Evolutionary conservation across 2,329 filamentous ascomycete genomes (phyloP).

Genomic region (Aspergillus proliferans): DNA sequence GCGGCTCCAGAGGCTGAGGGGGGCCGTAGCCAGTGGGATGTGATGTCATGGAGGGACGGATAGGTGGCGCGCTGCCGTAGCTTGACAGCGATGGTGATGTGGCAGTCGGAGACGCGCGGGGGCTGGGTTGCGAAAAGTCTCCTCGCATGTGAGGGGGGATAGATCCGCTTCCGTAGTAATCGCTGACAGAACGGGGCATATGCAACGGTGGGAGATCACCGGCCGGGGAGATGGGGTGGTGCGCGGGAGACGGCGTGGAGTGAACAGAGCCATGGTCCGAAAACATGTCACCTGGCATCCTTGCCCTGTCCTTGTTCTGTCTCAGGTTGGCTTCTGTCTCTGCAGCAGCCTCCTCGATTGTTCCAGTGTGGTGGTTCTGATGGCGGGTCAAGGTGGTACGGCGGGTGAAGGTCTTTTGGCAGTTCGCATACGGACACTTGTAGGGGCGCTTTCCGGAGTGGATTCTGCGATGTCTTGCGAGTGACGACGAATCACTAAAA

Average conservation of each 20-base stretch:
- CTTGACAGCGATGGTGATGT: constrained; percentile 60
- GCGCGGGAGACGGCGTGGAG: constrained; percentile 74
- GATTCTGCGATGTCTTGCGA: constrained; percentile 87
- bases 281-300: constrained; percentile 35
- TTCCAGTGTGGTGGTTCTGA: constrained; percentile 92
- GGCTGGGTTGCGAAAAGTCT: constrained; percentile 66
- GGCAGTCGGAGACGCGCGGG: constrained; percentile 56
- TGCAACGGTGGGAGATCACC: constrained; percentile 65
- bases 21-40: constrained; percentile 80
- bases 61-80: constrained; percentile 46
- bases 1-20: constrained; percentile 75
- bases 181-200: constrained; percentile 61
- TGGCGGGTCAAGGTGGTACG: constrained; percentile 92
- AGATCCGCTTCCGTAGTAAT: constrained; percentile 73
- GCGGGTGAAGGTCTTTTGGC: constrained; percentile 96
- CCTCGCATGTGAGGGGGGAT: constrained; percentile 76
- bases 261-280: constrained; percentile 41
- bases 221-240: constrained; percentile 71
- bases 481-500: constrained; percentile 91
- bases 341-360: constrained; percentile 84
- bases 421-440: constrained; percentile 95
- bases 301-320: constrained; percentile 35
- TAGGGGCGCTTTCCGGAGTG: constrained; percentile 95
- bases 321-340: constrained; percentile 83
- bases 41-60: constrained; percentile 64